Conservation (phyloP, 805 yeast genomes). For the Saccharomycopsis synnaedendra region DNA sequence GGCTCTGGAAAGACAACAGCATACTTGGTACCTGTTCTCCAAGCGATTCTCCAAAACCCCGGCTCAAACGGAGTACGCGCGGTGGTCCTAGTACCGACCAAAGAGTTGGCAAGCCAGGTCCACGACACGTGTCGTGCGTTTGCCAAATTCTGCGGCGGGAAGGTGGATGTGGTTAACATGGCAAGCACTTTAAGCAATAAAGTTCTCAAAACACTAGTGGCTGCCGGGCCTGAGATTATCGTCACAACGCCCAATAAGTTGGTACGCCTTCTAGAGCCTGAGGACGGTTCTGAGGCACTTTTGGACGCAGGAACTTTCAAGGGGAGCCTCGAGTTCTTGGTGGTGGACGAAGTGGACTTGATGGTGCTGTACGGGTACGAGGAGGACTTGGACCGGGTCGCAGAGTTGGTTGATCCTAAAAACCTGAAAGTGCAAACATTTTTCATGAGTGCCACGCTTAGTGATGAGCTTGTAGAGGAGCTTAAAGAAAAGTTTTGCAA, state of each 20-base stretch:
- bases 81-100: slow-evolving; percentile 82
- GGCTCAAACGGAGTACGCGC: slow-evolving; percentile 30
- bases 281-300: slow-evolving; percentile 31
- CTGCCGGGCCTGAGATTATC: slow-evolving; percentile 68
- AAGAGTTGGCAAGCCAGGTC: slow-evolving; percentile 86
- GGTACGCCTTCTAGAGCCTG: slow-evolving; percentile 30
- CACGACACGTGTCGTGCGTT: slow-evolving; percentile 56
- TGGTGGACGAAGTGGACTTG: slow-evolving; percentile 81
- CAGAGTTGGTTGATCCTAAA: slow-evolving; percentile 41
- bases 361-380: slow-evolving; percentile 82
- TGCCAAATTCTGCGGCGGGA: slow-evolving; percentile 57
- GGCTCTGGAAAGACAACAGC: slow-evolving; percentile 99
- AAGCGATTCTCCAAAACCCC: slow-evolving; percentile 43
- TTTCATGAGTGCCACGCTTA: slow-evolving; percentile 92
- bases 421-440: slow-evolving; percentile 56
- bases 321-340: slow-evolving; percentile 30
- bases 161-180: slow-evolving; percentile 54
- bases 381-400: slow-evolving; percentile 69
- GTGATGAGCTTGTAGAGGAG: slow-evolving; percentile 62
- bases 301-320: slow-evolving; percentile 1
- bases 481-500: slow-evolving; percentile 73
- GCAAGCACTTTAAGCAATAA: slow-evolving; percentile 37
- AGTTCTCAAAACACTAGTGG: slow-evolving; percentile 58
- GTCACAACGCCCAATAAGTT: slow-evolving; percentile 83
- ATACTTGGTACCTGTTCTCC: slow-evolving; percentile 86